These are phyloP conservation scores for Lagenidium giganteum DNA, from an alignment of 352 stramenopile genomes.

Conservation along the genomic window DNA sequence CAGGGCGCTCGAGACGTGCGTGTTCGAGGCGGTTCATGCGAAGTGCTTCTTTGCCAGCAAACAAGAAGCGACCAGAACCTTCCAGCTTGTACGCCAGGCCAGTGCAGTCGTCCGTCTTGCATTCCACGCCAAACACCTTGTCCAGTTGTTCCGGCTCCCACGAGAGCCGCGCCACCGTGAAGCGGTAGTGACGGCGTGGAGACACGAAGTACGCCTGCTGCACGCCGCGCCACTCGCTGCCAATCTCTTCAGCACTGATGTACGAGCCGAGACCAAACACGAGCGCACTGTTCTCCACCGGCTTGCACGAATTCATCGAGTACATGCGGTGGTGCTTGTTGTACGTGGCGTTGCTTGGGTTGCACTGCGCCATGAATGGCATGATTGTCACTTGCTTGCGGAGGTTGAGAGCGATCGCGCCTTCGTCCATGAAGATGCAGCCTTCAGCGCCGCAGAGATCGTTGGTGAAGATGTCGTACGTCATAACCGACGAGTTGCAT, in stretches of 20 bases:
- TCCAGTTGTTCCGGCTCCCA: conserved; percentile 29
- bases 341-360: conserved; percentile 23
- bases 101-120: too few species aligned
- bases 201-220: too few species aligned
- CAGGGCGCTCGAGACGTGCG: conserved; percentile 30
- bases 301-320: conserved; percentile 23
- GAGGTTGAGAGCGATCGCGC: too few species aligned
- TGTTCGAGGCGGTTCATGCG: conserved; percentile 13
- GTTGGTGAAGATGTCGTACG: conserved; percentile 19
- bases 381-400: too few species aligned
- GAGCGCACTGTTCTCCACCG: conserved; percentile 20
- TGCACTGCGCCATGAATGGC: conserved; percentile 33
- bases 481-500: too few species aligned
- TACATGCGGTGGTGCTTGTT: conserved; percentile 31
- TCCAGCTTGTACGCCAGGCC: conserved; percentile 38
- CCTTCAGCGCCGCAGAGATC: conserved; percentile 25
- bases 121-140: conserved; percentile 26
- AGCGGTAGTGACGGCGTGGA: conserved; percentile 32
- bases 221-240: conserved; percentile 8
- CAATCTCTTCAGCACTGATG: conserved; percentile 32
- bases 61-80: conserved; percentile 35
- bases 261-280: conserved; percentile 43
- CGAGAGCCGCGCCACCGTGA: conserved; percentile 33
- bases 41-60: conserved; percentile 27
- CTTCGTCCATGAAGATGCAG: conserved; percentile 39